Conservation (phyloP, 345 rosid genomes). For the Streptanthus diversifolius region DNA sequence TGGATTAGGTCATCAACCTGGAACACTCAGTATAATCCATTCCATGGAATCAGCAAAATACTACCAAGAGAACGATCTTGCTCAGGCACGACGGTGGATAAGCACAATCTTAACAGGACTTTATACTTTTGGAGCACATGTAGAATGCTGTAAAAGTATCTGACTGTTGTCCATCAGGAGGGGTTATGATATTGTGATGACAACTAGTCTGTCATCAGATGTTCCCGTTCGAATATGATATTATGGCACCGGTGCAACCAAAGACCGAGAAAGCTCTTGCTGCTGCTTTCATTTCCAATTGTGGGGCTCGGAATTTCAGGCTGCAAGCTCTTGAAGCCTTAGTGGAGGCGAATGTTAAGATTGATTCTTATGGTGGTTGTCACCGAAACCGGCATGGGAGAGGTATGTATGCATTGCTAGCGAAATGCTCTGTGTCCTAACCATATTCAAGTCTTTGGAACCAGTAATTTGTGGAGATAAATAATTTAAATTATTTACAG, state of each 20-base stretch:
- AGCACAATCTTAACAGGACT: conserved; percentile 46
- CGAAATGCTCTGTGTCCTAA: background rate
- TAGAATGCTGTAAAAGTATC: background rate
- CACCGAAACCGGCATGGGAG: conserved; percentile 69
- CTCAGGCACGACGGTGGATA: conserved; percentile 94
- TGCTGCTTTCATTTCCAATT: conserved; percentile 91
- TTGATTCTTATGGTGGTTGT: conserved; percentile 89
- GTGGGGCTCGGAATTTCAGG: conserved; percentile 79
- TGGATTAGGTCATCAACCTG: conserved; percentile 39
- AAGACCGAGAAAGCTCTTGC: conserved; percentile 82
- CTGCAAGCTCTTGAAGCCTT: conserved; percentile 75
- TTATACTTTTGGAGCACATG: conserved; percentile 2
- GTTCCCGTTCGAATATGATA: conserved; percentile 94
- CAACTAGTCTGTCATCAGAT: conserved; percentile 94
- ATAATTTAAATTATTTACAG: background rate
- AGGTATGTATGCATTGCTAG: conserved; percentile 39
- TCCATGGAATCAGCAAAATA: conserved; percentile 95
- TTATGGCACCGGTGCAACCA: conserved; percentile 82
- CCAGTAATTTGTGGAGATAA: background rate
- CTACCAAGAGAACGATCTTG: conserved; percentile 61
- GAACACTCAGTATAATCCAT: conserved; percentile 52
- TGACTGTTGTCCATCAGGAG: conserved; percentile 39
- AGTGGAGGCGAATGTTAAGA: conserved; percentile 48
- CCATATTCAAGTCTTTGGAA: background rate
- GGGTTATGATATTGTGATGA: conserved; percentile 78